These are phyloP conservation scores for Colletotrichum coccodes DNA, from an alignment of 2,329 filamentous ascomycete species.

Conservation along the genomic window DNA sequence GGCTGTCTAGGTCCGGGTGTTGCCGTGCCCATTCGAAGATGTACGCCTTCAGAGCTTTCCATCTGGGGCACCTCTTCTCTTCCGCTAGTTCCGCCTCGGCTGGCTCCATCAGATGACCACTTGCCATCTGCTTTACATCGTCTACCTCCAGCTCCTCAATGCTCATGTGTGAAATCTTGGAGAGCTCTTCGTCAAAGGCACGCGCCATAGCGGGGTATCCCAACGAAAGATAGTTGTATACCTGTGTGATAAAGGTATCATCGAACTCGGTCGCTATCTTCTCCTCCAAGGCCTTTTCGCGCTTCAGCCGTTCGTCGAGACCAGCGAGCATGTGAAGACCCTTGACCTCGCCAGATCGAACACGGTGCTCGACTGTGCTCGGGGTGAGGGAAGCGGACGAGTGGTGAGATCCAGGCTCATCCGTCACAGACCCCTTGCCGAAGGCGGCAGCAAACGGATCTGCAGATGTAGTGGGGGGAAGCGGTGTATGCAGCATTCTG, in stretches of 20 bases:
- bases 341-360: conserved; percentile 48
- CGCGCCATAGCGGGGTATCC: conserved; percentile 90
- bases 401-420: conserved; percentile 49
- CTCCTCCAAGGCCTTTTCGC: conserved; percentile 61
- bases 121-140: conserved; percentile 70
- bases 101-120: conserved; percentile 77
- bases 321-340: conserved; percentile 60
- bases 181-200: conserved; percentile 85
- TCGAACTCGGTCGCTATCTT: conserved; percentile 75
- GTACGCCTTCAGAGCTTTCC: conserved; percentile 86
- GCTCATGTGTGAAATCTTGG: conserved; percentile 79
- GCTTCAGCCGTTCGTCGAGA: conserved; percentile 61
- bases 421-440: conserved; percentile 48
- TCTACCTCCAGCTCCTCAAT: conserved; percentile 76
- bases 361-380: conserved; percentile 39
- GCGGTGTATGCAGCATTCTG: conserved; percentile 62
- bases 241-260: conserved; percentile 89
- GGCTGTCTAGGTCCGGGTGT: conserved; percentile 77
- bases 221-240: conserved; percentile 95
- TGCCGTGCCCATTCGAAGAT: conserved; percentile 91
- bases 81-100: conserved; percentile 53
- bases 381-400: conserved; percentile 36
- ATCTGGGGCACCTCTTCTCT: conserved; percentile 72
- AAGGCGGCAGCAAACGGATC: conserved; percentile 57
- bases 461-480: conserved; percentile 50